A percentile compares a stretch with the other conserved stretches of the same genome.
Conservation (phyloP, 2,329 filamentous ascomycete species). For the Fusarium marasasianum region DNA sequence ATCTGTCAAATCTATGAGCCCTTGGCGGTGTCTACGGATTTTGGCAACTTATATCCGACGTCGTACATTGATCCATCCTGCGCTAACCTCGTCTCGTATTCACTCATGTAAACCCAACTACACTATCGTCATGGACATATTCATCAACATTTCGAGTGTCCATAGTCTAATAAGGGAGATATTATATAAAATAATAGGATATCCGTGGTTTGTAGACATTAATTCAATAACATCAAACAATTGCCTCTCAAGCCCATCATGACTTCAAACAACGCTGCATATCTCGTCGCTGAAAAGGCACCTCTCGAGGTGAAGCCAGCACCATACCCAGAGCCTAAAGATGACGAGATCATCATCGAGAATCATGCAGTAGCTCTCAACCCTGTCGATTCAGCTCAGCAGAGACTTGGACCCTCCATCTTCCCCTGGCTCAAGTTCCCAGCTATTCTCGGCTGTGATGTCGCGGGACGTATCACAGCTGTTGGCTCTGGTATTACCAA, state of each 20-base stretch:
- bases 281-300: background rate
- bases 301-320: background rate
- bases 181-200: background rate
- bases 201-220: background rate
- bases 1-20: background rate
- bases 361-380: constrained; percentile 9
- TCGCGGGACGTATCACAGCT: constrained; percentile 1
- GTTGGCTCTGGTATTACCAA: background rate
- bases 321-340: background rate
- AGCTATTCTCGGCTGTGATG: constrained; percentile 10
- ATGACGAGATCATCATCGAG: constrained; percentile 5
- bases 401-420: background rate
- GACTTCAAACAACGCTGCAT: constrained; percentile 8
- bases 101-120: background rate
- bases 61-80: background rate
- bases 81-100: constrained; percentile 17
- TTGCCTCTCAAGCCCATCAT: background rate
- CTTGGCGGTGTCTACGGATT: background rate
- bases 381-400: constrained; percentile 8
- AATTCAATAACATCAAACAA: background rate
- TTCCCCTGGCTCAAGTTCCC: constrained; percentile 22
- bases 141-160: background rate
- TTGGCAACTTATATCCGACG: constrained; percentile 13
- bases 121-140: background rate
- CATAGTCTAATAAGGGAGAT: background rate